A percentile compares a stretch with the other conserved stretches of the same genome.
phyloP scores from a whole-genome alignment of 441 rosid species.

The Adansonia rubrostipa region DNA sequence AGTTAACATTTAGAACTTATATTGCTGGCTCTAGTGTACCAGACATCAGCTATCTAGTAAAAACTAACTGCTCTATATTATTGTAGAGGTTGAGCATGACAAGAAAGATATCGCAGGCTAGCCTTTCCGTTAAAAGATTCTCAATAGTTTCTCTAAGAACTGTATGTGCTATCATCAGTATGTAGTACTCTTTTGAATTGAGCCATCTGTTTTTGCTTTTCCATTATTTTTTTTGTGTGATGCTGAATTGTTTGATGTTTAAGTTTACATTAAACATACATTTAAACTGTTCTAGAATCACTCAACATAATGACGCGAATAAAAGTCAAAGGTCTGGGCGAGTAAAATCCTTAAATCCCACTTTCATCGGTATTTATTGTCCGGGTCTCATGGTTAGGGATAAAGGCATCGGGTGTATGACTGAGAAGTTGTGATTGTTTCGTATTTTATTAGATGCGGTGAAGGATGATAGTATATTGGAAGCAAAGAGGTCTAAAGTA shows the following conservation, averaged over 20 bases:
- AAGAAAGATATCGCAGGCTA: background rate
- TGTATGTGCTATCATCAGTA: background rate
- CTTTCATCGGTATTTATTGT: background rate
- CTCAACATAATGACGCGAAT: background rate
- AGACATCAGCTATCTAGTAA: constrained; percentile 6
- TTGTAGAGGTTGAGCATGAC: background rate
- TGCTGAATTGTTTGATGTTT: background rate
- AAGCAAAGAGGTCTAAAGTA: background rate
- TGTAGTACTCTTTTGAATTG: background rate
- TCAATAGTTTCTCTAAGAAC: background rate
- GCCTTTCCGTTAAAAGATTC: background rate
- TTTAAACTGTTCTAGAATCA: background rate
- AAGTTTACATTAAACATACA: background rate
- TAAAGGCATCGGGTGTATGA: background rate
- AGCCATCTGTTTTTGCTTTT: background rate
- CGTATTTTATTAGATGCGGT: background rate
- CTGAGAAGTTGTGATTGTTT: background rate
- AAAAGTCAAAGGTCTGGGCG: background rate
- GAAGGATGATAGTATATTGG: background rate
- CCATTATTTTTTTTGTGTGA: background rate
- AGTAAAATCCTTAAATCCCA: background rate
- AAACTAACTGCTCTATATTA: background rate
- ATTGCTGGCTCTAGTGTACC: constrained; percentile 6
- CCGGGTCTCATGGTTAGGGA: background rate
- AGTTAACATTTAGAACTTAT: background rate